Conservation (phyloP, 225 moss, liverwort and hornwort species). For the Marchantia polymorpha region DNA sequence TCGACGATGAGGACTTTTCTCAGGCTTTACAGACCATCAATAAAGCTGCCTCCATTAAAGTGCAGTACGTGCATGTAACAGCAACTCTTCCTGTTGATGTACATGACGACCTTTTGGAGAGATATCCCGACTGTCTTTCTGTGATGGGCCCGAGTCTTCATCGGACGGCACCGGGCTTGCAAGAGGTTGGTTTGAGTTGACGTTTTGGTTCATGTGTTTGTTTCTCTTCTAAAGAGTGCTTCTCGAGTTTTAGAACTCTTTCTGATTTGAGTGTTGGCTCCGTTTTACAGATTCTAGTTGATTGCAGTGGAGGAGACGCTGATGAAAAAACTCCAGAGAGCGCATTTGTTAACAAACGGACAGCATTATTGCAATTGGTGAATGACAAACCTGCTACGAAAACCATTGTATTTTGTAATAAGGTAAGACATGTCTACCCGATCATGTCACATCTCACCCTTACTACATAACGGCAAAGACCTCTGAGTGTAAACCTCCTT, state of each 20-base stretch:
- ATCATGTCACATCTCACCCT: background rate
- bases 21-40: conserved; percentile 77
- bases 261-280: background rate
- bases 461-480: background rate
- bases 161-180: conserved; percentile 82
- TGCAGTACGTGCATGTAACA: conserved; percentile 96
- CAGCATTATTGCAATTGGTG: conserved; percentile 74
- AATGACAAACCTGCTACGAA: conserved; percentile 85
- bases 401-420: conserved; percentile 95
- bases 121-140: conserved; percentile 89
- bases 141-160: conserved; percentile 92
- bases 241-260: background rate
- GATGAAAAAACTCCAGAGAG: conserved; percentile 91
- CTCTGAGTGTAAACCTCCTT: background rate
- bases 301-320: conserved; percentile 84
- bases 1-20: conserved; percentile 89
- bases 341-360: conserved; percentile 77
- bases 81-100: conserved; percentile 98
- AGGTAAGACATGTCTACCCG: conserved; percentile 43
- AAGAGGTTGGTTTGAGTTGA: conserved; percentile 61
- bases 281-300: conserved; percentile 71
- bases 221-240: too few relatives aligned
- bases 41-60: conserved; percentile 69
- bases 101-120: conserved; percentile 78
- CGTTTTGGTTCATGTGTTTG: background rate